These are phyloP conservation scores for Ganoderma sp. DNA, from an alignment of 1,284 basidiomycete genomes.

Conservation along the genomic window DNA sequence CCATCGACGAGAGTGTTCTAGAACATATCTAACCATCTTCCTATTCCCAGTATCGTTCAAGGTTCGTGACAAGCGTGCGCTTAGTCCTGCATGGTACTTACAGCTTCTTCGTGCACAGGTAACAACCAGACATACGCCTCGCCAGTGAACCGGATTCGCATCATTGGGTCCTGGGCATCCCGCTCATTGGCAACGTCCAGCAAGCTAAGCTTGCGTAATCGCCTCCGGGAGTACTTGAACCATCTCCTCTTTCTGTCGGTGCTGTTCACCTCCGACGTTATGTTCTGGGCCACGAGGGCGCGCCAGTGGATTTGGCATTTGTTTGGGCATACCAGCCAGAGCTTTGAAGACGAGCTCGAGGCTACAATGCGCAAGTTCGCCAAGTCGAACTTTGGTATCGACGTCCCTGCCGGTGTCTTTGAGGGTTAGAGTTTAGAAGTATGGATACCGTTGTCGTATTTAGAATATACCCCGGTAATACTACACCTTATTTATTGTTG, in stretches of 20 bases:
- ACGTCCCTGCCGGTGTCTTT: slow-evolving; percentile 43
- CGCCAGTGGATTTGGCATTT: slow-evolving; percentile 53
- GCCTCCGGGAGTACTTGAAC: slow-evolving; percentile 54
- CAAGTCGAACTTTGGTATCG: slow-evolving; percentile 64
- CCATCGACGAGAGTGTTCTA: neutral
- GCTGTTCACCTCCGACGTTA: slow-evolving; percentile 61
- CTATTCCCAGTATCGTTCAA: slow-evolving; percentile 61
- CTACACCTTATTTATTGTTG: neutral
- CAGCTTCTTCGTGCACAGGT: slow-evolving; percentile 42
- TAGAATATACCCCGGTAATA: neutral
- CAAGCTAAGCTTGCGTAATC: slow-evolving; percentile 47
- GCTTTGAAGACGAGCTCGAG: slow-evolving; percentile 74
- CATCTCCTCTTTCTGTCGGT: slow-evolving; percentile 60
- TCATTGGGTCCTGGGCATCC: slow-evolving; percentile 77
- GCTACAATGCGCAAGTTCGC: slow-evolving; percentile 62
- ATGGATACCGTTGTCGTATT: neutral
- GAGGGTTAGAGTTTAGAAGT: slow-evolving; percentile 31
- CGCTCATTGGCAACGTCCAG: slow-evolving; percentile 53
- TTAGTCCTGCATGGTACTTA: neutral
- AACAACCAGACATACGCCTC: slow-evolving; percentile 83
- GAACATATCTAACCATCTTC: neutral
- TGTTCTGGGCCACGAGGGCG: slow-evolving; percentile 60
- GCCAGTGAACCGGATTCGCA: slow-evolving; percentile 87
- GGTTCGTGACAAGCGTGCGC: slow-evolving; percentile 44
- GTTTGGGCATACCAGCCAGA: slow-evolving; percentile 38